These are phyloP conservation scores for Prinsepia uniflora DNA, from an alignment of 306 rosid genomes.

Conservation along the genomic window DNA sequence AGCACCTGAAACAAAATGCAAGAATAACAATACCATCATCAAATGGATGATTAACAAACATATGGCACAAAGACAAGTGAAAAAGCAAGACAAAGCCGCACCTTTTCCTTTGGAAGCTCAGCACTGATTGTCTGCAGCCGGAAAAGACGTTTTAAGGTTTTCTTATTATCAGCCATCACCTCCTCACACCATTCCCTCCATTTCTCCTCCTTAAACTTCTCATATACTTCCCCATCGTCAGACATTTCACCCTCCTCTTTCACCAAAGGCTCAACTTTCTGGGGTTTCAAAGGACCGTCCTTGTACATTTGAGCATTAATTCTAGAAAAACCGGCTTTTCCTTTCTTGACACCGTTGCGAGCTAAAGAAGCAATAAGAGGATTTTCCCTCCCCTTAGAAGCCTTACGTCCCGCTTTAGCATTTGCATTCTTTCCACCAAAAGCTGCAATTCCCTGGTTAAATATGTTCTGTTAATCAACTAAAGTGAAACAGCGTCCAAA, in stretches of 20 bases:
- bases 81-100: slow-evolving; percentile 15
- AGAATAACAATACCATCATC: neutral
- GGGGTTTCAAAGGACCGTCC: slow-evolving; percentile 57
- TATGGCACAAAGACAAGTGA: slow-evolving; percentile 1
- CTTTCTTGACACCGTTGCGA: slow-evolving; percentile 58
- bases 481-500: slow-evolving; percentile 3
- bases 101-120: slow-evolving; percentile 93
- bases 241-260: slow-evolving; percentile 99
- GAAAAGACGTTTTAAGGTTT: slow-evolving; percentile 78
- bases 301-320: slow-evolving; percentile 46
- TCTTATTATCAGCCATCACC: slow-evolving; percentile 78
- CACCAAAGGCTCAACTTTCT: slow-evolving; percentile 67
- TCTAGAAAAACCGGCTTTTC: slow-evolving; percentile 54
- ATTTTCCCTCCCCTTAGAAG: slow-evolving; percentile 70
- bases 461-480: slow-evolving; percentile 18
- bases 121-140: slow-evolving; percentile 92
- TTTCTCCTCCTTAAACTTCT: slow-evolving; percentile 97
- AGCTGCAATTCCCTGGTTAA: slow-evolving; percentile 71
- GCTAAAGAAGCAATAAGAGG: slow-evolving; percentile 36
- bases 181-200: slow-evolving; percentile 99
- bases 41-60: neutral
- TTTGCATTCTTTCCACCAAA: slow-evolving; percentile 66
- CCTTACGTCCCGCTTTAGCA: slow-evolving; percentile 63
- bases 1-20: slow-evolving; percentile 57
- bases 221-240: slow-evolving; percentile 88